phyloP scores from a whole-genome alignment of 2,329 filamentous ascomycete genomes.

The Endocalyx cinctus region DNA sequence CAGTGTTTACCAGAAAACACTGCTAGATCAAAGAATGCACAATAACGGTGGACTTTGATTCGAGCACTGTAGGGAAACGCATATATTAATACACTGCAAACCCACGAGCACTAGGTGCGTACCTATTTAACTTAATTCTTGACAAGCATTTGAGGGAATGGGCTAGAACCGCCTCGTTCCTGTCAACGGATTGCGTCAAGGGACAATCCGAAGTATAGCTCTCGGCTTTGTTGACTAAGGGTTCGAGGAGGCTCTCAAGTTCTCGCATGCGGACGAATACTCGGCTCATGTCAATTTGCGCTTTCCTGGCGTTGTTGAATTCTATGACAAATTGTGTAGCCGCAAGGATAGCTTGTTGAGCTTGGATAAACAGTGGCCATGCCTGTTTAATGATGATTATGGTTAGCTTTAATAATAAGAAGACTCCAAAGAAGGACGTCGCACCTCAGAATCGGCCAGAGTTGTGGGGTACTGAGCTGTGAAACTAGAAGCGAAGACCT shows the following conservation, averaged over 20 bases:
- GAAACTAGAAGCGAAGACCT: slow-evolving; percentile 38
- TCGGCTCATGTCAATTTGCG: slow-evolving; percentile 31
- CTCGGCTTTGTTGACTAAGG: slow-evolving; percentile 32
- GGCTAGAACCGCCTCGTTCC: slow-evolving; percentile 35
- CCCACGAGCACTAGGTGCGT: slow-evolving; percentile 2
- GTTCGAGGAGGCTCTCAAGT: slow-evolving; percentile 33
- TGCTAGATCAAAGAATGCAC: slow-evolving; percentile 45
- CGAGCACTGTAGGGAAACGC: slow-evolving; percentile 32
- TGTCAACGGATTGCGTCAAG: slow-evolving; percentile 31
- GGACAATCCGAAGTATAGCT: slow-evolving; percentile 29
- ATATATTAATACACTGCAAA: slow-evolving; percentile 5
- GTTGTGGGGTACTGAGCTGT: slow-evolving; percentile 39
- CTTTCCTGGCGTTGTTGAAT: slow-evolving; percentile 37
- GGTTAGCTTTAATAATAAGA: slow-evolving; percentile 1
- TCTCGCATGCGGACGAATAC: slow-evolving; percentile 38
- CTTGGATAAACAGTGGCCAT: slow-evolving; percentile 39
- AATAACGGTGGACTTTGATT: slow-evolving; percentile 48
- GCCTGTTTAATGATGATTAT: slow-evolving; percentile 30
- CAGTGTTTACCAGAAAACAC: slow-evolving; percentile 46
- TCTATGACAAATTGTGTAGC: slow-evolving; percentile 45
- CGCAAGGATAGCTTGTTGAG: slow-evolving; percentile 42
- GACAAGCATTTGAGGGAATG: slow-evolving; percentile 42
- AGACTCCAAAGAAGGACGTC: too few relatives aligned
- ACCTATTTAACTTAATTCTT: slow-evolving; percentile 47
- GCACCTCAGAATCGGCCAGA: slow-evolving; percentile 36